Percentiles rank a stretch among this genome's conserved stretches.
Evolutionary conservation across 352 stramenopile species (phyloP).

Genomic region (Phytophthora gonapodyides): DNA sequence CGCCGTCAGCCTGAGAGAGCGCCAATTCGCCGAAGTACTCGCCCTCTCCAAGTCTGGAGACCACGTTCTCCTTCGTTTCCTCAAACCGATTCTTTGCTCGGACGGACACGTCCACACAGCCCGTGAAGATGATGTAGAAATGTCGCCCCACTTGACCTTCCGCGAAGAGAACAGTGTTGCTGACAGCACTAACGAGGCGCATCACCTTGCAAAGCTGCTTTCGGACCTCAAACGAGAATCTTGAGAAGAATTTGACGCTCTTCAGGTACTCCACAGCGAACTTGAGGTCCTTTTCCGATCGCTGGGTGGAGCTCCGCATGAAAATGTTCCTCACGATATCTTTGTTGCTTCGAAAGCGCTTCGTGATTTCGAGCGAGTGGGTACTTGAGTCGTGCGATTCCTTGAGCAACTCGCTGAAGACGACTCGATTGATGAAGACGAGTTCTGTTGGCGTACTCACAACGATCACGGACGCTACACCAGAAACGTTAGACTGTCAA

Average conservation of each 20-base stretch:
- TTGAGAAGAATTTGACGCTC: conserved; percentile 86
- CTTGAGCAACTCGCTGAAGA: conserved; percentile 71
- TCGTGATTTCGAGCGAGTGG: conserved; percentile 66
- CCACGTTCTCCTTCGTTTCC: conserved; percentile 62
- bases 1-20: conserved; percentile 63
- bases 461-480: conserved; percentile 59
- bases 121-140: conserved; percentile 88
- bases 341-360: conserved; percentile 85
- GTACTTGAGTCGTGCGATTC: conserved; percentile 57
- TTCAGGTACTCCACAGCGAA: conserved; percentile 88
- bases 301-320: conserved; percentile 61
- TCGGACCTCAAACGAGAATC: conserved; percentile 86
- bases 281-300: conserved; percentile 84
- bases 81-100: conserved; percentile 77
- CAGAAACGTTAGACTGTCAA: background rate
- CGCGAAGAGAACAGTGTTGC: conserved; percentile 82
- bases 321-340: conserved; percentile 90
- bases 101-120: conserved; percentile 72
- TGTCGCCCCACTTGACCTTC: conserved; percentile 77
- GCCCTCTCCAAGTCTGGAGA: conserved; percentile 66
- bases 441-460: conserved; percentile 57
- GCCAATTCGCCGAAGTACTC: conserved; percentile 85
- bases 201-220: conserved; percentile 87
- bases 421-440: conserved; percentile 67
- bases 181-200: conserved; percentile 74